Evolutionary conservation across 768 basidiomycete species (phyloP).

Genomic region (Lactarius deliciosus): DNA sequence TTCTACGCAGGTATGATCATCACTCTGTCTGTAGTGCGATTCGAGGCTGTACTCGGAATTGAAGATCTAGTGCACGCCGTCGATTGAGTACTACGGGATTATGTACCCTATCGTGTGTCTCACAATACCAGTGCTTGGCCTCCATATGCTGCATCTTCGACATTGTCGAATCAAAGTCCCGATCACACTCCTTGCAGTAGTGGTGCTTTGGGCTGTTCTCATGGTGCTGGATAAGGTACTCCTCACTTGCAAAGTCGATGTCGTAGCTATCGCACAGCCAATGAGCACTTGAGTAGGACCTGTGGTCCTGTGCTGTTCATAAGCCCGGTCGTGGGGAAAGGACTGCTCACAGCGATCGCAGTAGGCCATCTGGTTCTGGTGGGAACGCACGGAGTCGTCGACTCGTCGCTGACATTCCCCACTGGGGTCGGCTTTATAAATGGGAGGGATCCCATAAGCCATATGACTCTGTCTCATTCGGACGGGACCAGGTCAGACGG

Average conservation of each 20-base stretch:
- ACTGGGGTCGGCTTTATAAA: not conserved
- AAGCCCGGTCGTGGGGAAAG: conserved; percentile 1
- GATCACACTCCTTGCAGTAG: conserved; percentile 10
- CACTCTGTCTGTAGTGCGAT: conserved; percentile 44
- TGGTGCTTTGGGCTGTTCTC: conserved; percentile 1
- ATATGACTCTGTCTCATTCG: too few relatives aligned
- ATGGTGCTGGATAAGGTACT: conserved; percentile 1
- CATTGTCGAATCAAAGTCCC: not conserved
- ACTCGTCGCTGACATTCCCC: not conserved
- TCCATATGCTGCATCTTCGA: conserved; percentile 9
- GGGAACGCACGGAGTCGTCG: not conserved
- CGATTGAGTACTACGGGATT: not conserved
- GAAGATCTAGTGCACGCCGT: conserved; percentile 37
- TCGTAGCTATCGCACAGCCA: conserved; percentile 10
- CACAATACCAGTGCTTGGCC: conserved; percentile 15
- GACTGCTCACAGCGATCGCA: conserved; percentile 11
- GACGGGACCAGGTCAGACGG: too few relatives aligned
- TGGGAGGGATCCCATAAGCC: not conserved
- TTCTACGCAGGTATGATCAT: conserved; percentile 8
- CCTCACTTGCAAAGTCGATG: conserved; percentile 3
- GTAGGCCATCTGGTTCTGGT: conserved; percentile 7
- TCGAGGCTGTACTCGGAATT: conserved; percentile 40
- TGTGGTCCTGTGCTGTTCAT: conserved; percentile 15
- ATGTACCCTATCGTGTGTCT: not conserved
- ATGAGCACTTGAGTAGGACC: not conserved